phyloP scores from a whole-genome alignment of 139 green algal genomes.

The Chlorella sp. region DNA sequence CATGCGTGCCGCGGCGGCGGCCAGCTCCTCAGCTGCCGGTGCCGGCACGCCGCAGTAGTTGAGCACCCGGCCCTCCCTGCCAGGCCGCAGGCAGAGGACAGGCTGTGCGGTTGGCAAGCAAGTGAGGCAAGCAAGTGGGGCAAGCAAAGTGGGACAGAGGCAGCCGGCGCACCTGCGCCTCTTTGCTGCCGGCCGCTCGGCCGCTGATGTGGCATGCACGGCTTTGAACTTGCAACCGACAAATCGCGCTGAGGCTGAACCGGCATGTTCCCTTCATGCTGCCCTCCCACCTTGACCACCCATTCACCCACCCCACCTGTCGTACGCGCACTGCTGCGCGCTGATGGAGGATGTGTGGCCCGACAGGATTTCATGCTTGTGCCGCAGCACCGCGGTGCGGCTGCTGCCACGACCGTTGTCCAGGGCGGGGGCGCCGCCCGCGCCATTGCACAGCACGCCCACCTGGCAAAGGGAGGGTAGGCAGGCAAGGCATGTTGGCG shows the following conservation, averaged over 20 bases:
- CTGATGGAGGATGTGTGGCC: constrained; percentile 76
- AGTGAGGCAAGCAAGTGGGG: too few species aligned
- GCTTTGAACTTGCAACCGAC: too few species aligned
- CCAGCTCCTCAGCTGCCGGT: constrained; percentile 62
- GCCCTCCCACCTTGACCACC: constrained; percentile 9
- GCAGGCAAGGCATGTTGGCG: not conserved
- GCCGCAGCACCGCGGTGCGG: constrained; percentile 45
- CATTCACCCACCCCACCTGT: constrained; percentile 22
- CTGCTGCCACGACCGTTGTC: constrained; percentile 80
- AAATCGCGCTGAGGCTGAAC: too few species aligned
- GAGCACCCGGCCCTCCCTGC: constrained; percentile 52
- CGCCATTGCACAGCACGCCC: constrained; percentile 76
- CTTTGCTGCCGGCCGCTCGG: too few species aligned
- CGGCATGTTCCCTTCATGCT: not conserved
- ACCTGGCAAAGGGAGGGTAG: not conserved
- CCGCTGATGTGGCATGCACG: too few species aligned
- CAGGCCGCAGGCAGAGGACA: not conserved
- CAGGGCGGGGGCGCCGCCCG: constrained; percentile 68
- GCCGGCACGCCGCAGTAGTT: constrained; percentile 69
- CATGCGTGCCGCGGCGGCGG: constrained; percentile 33
- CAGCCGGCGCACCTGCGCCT: too few species aligned
- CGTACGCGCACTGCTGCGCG: constrained; percentile 78
- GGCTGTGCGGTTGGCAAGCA: not conserved
- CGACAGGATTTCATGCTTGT: constrained; percentile 89
- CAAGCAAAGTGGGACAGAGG: too few species aligned